Base-by-base conservation (phyloP, 116 monocot species). In the Cymodocea nodosa region DNA sequence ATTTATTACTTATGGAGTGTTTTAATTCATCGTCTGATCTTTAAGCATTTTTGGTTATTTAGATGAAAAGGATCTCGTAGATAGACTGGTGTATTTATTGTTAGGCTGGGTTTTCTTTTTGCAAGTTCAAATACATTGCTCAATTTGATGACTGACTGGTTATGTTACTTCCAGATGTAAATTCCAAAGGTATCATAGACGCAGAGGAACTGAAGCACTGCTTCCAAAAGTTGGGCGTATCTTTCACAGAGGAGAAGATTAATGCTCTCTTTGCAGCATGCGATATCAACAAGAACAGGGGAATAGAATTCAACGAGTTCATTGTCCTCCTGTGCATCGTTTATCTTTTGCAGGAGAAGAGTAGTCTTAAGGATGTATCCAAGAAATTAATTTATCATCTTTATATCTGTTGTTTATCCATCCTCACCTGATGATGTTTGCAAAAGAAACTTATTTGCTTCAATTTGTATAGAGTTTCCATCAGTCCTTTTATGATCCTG, bases 301-400 rank as follows among this genome's bases (percentile, higher is more conserved):
- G 90, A 51, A 81, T 86, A 60, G 81, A 84, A 63, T 90, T 90
- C 68, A 90, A 86, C 52, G 90, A 90, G 75, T 90, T 86, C 44
- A 76, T 90, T 63, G 90, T 90, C 59, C 83, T 90, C 75, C 77
- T 90, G 56, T 90, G 90, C 79, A 75, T 90, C 14, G 80, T 84
- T 23, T 84, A 86, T 84, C 84, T 90, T 64, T 81, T 90, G 50
- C 71, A 81, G 48, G 83, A 79, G 44, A 78, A 81, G 14, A 72
- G 74, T 16, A 67, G 50, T 55, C 68, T 10, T 52, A 52, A 81
- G 63, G 83, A 67, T 68, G 89, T 89, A 89, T 85, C 85, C 85
- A 80, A 71, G 0, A 23, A 49, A 44, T 64, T 17, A 37, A 57
- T 25, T 40, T 10, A 40, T 40, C 40, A 0, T 37, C 6, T 37